Evolutionary conservation across 2,329 filamentous ascomycete species (phyloP), one percentile per base, ranked within the genome.

Genomic region (Conoideocrella luteorostrata): DNA sequence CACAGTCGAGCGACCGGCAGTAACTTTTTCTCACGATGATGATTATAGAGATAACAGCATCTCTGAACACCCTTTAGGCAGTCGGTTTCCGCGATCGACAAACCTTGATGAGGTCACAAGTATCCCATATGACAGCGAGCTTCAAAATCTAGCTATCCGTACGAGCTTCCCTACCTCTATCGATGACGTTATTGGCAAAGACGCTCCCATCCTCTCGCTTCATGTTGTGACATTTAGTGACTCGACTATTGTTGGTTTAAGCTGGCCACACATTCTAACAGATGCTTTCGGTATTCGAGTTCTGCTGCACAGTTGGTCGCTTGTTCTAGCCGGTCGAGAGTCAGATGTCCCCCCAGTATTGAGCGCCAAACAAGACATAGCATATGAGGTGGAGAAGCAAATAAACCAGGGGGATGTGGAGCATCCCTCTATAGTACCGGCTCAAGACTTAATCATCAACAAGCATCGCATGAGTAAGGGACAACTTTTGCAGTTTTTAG

Each of bases 181-280:
- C 0, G 52, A 62, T 4, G 70, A 74, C 44, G 72, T 66, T 47
- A 44, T 71, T 3, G 51, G 55, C 23, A 47, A 55, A 5, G 71
- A 75, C 50, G 54, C 50, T 15, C 72, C 73, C 1, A 67, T 70
- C 51, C 55, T 78, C 4, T 62, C 63, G 6, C 56, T 78, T 5
- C 70, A 74, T 47, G 58, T 77, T 29, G 64, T 67, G 5, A 64
- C 66, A 0, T 77, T 78, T 51, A 54, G 51, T 7, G 66, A 78
- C 46, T 66, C 70, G 1, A 78, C 74, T 0, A 52, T 77, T 0
- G 59, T 78, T 5, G 60, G 63, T 2, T 48, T 77, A 1, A 58
- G 59, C 3, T 75, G 66, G 60, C 65, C 70, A 5, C 75, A 78
- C 53, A 66, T 65, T 0, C 50, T 73, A 3, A 64, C 67, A 46